These are phyloP conservation scores for Russula olivacea DNA, from an alignment of 768 basidiomycete genomes.

Conservation along the genomic window DNA sequence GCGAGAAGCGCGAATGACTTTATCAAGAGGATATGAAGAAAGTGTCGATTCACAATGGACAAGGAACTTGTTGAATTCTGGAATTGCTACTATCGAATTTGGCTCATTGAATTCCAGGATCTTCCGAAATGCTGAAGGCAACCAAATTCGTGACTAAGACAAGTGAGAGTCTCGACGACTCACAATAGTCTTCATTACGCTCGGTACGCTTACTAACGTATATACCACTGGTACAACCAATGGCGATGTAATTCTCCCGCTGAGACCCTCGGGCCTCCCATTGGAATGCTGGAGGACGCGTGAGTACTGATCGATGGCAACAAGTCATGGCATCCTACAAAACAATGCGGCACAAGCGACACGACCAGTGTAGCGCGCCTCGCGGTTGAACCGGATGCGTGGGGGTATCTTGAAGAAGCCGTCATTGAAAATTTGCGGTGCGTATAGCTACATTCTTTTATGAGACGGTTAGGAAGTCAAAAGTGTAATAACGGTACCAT, in stretches of 20 bases:
- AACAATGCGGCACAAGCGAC: background rate
- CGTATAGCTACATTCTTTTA: background rate
- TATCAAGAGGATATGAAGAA: background rate
- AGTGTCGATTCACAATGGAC: constrained; percentile 1
- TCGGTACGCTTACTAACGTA: background rate
- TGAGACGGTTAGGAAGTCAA: background rate
- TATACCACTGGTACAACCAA: constrained; percentile 3
- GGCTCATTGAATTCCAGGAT: constrained; percentile 3
- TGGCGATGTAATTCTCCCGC: background rate
- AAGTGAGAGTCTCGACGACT: background rate
- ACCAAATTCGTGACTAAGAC: background rate
- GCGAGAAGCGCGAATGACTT: background rate
- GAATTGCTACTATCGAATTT: background rate
- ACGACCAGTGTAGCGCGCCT: background rate
- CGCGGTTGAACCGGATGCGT: background rate
- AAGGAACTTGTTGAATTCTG: constrained; percentile 6
- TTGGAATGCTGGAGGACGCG: background rate
- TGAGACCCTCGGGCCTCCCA: too few relatives aligned
- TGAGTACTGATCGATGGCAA: background rate
- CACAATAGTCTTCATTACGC: background rate
- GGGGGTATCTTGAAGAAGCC: constrained; percentile 3
- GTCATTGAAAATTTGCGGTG: background rate
- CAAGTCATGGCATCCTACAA: background rate
- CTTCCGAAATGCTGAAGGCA: background rate
- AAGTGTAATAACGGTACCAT: background rate